Evolutionary conservation across 345 rosid species (phyloP), one percentile per base, ranked within the genome.

Genomic region (Populus euphratica): DNA sequence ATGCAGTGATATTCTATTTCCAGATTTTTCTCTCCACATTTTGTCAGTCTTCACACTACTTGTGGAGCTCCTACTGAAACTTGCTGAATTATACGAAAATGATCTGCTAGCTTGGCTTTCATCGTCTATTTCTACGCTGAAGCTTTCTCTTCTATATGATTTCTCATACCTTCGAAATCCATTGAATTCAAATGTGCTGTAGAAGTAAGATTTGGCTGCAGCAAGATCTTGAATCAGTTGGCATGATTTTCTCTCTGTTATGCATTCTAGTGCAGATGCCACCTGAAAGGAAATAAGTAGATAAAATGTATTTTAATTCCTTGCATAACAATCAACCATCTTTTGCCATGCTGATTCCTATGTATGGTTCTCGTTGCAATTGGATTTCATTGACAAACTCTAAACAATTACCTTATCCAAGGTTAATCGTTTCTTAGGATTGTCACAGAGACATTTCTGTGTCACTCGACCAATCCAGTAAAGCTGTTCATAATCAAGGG

Each of bases 371-470:
- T 21, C 4, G 6, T 8, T 72, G 17, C 17, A 2, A 5, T 49
- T 49, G 52, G 5, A 68, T 8, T 38, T 41, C 8, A 54, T 52
- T 31, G 54, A 49, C 21, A 49, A 49, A 5, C 21, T 49, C 21
- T 5, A 17, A 29, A 31, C 50, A 64, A 77, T 77, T 70, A 87
- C 89, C 85, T 74, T 43, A 14, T 83, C 80, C 81, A 83, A 78
- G 38, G 79, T 12, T 65, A 87, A 73, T 79, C 88, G 80, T 76
- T 80, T 81, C 65, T 73, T 25, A 12, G 88, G 90, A 49, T 78
- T 75, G 35, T 23, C 49, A 69, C 59, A 41, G 12, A 85, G 74
- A 76, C 90, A 87, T 59, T 79, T 80, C 33, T 49, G 74, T 36
- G 78, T 47, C 14, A 87, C 68, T 78, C 73, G 80, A 56, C 75